phyloP scores from a whole-genome alignment of 257 asterid species.

The Jacaranda mimosifolia region DNA sequence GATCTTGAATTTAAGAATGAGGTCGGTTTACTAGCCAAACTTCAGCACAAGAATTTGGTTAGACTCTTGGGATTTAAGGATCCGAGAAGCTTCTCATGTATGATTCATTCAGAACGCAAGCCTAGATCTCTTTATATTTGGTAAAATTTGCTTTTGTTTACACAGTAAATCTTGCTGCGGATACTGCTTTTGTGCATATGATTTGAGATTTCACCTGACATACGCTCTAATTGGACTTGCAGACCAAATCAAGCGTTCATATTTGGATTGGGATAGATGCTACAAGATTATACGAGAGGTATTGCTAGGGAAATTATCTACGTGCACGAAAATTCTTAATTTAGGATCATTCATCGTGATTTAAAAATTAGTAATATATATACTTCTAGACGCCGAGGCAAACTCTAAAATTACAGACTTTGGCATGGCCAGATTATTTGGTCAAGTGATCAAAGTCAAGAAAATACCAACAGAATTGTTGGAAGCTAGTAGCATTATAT shows the following conservation, averaged over 20 bases:
- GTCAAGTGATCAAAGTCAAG: conserved; percentile 46
- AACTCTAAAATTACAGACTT: conserved; percentile 58
- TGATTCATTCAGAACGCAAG: conserved; percentile 45
- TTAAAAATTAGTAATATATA: conserved; percentile 48
- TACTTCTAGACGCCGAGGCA: conserved; percentile 47
- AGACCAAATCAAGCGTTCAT: conserved; percentile 16
- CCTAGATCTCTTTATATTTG: conserved; percentile 47
- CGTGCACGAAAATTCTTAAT: no score
- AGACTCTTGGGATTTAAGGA: conserved; percentile 50
- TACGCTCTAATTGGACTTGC: background rate
- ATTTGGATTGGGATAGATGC: conserved; percentile 54
- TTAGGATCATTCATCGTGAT: no score
- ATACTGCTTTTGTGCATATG: no score
- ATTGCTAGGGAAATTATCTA: no score
- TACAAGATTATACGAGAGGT: no score
- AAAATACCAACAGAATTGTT: conserved; percentile 46
- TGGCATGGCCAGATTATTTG: conserved; percentile 57
- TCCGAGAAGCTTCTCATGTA: conserved; percentile 41
- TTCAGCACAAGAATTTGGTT: conserved; percentile 47
- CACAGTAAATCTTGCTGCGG: background rate
- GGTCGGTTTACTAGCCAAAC: conserved; percentile 40
- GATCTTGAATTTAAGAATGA: conserved; percentile 51
- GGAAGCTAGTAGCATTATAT: conserved; percentile 79
- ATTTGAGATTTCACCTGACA: background rate
- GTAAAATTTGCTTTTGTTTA: conserved; percentile 26